These are phyloP conservation scores for Apophysomyces sp. DNA, from an alignment of 371 early-diverging fungal species.

Conservation along the genomic window DNA sequence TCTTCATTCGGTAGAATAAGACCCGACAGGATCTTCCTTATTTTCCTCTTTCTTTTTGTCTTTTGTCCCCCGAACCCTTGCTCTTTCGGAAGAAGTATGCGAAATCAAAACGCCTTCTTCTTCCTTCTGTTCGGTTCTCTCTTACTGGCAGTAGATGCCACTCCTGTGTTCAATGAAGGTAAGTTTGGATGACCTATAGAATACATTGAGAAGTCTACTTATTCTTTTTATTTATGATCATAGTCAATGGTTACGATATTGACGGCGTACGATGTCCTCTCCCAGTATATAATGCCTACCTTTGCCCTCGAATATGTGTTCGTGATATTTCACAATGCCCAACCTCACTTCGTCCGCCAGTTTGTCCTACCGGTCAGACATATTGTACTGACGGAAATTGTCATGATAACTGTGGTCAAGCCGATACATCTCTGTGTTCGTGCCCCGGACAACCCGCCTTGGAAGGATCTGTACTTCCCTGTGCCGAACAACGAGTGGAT, in stretches of 20 bases:
- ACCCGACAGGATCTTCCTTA: neutral
- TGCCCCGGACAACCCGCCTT: slow-evolving; percentile 9
- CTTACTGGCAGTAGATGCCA: neutral
- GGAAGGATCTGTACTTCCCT: slow-evolving; percentile 8
- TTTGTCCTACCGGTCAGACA: slow-evolving; percentile 28
- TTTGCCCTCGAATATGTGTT: slow-evolving; percentile 55
- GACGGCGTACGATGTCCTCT: slow-evolving; percentile 46
- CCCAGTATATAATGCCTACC: slow-evolving; percentile 32
- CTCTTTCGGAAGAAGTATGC: neutral
- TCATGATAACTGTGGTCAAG: slow-evolving; percentile 12
- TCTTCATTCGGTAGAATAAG: neutral
- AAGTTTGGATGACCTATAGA: too few species aligned
- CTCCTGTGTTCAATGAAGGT: slow-evolving; percentile 18
- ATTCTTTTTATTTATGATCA: neutral
- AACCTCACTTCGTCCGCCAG: slow-evolving; percentile 1
- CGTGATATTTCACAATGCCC: slow-evolving; percentile 46
- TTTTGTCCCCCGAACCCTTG: neutral
- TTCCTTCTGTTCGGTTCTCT: neutral
- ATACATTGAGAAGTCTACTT: neutral
- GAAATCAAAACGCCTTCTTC: neutral
- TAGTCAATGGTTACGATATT: slow-evolving; percentile 49
- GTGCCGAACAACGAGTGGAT: slow-evolving; percentile 22
- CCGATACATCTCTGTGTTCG: slow-evolving; percentile 7
- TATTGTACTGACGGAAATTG: slow-evolving; percentile 51
- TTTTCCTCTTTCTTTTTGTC: neutral